phyloP scores from a whole-genome alignment of 1,284 basidiomycete genomes.

The Apiotrichum mycotoxinovorans region DNA sequence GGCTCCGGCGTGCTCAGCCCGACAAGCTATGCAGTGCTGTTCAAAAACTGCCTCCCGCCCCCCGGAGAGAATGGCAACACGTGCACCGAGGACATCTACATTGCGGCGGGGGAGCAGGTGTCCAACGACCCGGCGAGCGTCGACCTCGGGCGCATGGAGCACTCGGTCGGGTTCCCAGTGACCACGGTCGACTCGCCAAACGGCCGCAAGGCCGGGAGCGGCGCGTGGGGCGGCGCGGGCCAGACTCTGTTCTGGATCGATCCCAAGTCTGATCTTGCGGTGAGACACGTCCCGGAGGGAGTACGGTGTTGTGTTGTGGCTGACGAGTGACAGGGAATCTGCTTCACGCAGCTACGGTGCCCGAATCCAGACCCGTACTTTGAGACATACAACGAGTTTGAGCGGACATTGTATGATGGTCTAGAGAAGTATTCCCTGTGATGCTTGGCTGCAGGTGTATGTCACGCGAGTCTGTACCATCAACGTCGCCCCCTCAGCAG shows the following conservation, averaged over 20 bases:
- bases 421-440: constrained; percentile 18
- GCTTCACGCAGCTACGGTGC: constrained; percentile 20
- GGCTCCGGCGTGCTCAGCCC: constrained; percentile 12
- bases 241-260: constrained; percentile 38
- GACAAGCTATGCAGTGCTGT: constrained; percentile 22
- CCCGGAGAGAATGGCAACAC: not conserved
- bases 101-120: not conserved
- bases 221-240: constrained; percentile 30
- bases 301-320: too few species aligned
- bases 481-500: too few species aligned
- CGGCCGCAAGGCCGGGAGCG: constrained; percentile 27
- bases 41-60: constrained; percentile 15
- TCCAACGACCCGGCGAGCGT: not conserved
- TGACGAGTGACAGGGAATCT: constrained; percentile 14
- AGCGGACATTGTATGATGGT: constrained; percentile 32
- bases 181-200: constrained; percentile 13
- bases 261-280: constrained; percentile 29
- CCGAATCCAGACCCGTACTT: constrained; percentile 16
- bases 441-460: too few species aligned
- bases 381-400: constrained; percentile 29
- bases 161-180: constrained; percentile 19
- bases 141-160: not conserved
- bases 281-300: constrained; percentile 10
- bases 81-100: not conserved
- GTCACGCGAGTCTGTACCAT: too few species aligned